Evolutionary conservation across 2,329 filamentous ascomycete species (phyloP).

Genomic region (Botrytis elliptica): DNA sequence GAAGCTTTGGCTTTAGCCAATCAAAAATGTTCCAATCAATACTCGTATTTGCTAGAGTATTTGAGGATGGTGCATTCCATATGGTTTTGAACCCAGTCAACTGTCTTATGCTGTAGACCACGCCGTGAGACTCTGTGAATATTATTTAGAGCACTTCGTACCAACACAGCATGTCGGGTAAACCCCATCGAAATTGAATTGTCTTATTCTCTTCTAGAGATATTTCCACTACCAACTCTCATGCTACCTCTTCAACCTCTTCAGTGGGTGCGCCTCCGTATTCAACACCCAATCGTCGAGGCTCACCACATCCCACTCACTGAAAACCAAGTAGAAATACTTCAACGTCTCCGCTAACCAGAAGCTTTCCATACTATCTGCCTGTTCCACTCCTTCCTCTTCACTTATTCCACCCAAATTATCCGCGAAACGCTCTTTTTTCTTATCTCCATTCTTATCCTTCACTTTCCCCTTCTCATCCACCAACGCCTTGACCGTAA

Average conservation of each 20-base stretch:
- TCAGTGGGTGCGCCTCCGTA: conserved; percentile 37
- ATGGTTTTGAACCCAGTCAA: not conserved
- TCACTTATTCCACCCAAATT: not conserved
- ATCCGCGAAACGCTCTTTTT: not conserved
- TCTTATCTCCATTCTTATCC: not conserved
- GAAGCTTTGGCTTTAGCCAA: not conserved
- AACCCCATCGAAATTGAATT: not conserved
- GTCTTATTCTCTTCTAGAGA: not conserved
- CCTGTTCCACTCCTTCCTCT: not conserved
- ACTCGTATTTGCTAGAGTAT: not conserved
- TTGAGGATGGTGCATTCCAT: not conserved
- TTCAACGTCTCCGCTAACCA: conserved; percentile 67
- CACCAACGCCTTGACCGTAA: conserved; percentile 38
- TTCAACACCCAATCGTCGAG: conserved; percentile 60
- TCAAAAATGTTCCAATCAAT: fast-evolving
- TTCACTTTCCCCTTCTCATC: conserved; percentile 52
- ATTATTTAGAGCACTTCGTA: fast-evolving
- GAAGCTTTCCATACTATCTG: conserved; percentile 53
- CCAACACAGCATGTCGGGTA: not conserved
- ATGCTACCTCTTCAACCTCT: not conserved
- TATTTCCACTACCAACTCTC: not conserved
- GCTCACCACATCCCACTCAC: conserved; percentile 51
- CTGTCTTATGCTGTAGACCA: not conserved
- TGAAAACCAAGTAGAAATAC: conserved; percentile 57
- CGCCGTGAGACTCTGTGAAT: not conserved